Evolutionary conservation across 1,284 basidiomycete species (phyloP).

Genomic region (Rhodotorula sp.): DNA sequence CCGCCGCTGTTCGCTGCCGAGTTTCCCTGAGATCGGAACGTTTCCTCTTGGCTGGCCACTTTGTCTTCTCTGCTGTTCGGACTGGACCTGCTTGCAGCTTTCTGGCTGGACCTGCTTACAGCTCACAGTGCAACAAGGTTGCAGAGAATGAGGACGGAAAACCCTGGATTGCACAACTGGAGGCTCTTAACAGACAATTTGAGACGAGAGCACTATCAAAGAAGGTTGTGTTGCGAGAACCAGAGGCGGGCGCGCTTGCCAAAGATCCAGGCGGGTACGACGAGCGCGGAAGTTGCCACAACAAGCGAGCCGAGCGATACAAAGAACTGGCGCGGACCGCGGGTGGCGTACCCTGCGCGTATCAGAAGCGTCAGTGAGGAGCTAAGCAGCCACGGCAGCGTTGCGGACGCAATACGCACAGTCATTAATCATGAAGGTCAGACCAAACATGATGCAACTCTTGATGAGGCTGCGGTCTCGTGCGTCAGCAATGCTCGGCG

Average conservation of each 20-base stretch:
- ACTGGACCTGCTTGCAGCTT: too few species aligned
- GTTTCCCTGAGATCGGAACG: too few species aligned
- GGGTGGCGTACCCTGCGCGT: conserved; percentile 52
- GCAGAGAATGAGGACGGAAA: too few species aligned
- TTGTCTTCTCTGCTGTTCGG: too few species aligned
- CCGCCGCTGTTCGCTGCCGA: too few species aligned
- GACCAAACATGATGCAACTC: conserved; percentile 56
- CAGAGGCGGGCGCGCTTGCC: conserved; percentile 11
- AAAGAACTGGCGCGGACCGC: conserved; percentile 55
- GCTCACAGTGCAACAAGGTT: too few species aligned
- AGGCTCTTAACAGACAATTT: too few species aligned
- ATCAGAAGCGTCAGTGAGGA: conserved; percentile 40
- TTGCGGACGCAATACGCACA: conserved; percentile 50
- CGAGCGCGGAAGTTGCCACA: conserved; percentile 14
- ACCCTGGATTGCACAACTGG: too few species aligned
- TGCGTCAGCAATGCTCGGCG: background rate
- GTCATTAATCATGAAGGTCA: conserved; percentile 57
- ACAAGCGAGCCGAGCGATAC: conserved; percentile 35
- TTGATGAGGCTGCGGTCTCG: conserved; percentile 47
- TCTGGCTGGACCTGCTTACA: too few species aligned
- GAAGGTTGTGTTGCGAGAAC: background rate
- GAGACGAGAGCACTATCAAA: too few species aligned
- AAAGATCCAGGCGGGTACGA: background rate
- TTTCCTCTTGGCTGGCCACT: too few species aligned
- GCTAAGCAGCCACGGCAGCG: too few species aligned